These are phyloP conservation scores for Phlyctochytrium planicorne DNA, from an alignment of 192 early-diverging fungal genomes.

Conservation along the genomic window DNA sequence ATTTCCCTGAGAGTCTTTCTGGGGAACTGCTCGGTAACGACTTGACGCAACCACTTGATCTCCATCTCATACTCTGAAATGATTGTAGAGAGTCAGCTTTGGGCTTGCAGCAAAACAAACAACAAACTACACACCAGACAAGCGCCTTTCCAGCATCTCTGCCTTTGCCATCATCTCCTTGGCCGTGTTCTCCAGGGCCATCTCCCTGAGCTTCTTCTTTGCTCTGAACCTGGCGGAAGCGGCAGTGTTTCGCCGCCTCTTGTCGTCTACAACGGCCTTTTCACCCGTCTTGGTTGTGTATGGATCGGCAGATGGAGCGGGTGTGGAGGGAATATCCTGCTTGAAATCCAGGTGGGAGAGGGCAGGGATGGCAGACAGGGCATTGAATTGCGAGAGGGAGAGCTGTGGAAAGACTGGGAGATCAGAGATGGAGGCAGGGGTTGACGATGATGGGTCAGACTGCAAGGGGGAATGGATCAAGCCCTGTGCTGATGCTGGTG, in stretches of 20 bases:
- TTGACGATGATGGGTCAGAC: not conserved
- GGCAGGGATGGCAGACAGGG: not conserved
- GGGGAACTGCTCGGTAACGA: conserved; percentile 70
- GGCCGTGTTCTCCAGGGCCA: conserved; percentile 78
- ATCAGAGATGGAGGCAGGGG: not conserved
- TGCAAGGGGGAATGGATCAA: not conserved
- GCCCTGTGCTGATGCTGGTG: not conserved
- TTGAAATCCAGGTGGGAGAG: not conserved
- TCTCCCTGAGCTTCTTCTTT: conserved; percentile 92
- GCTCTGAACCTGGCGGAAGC: conserved; percentile 92
- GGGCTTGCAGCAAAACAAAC: not conserved
- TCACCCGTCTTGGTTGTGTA: conserved; percentile 46
- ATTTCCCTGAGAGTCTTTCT: conserved; percentile 33
- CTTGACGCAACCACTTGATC: conserved; percentile 82
- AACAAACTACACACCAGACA: conserved; percentile 14
- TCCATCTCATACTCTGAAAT: conserved; percentile 84
- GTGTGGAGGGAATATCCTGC: not conserved
- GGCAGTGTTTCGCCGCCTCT: conserved; percentile 90
- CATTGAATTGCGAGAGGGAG: not conserved
- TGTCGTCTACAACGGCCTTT: conserved; percentile 59
- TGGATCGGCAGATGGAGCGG: too few species aligned
- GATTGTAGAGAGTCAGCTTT: not conserved
- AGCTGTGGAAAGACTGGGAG: not conserved
- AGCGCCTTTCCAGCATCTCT: conserved; percentile 68
- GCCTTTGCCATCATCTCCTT: conserved; percentile 72